Evolutionary conservation across 306 rosid species (phyloP).

Genomic region (Rubus parviflorus): DNA sequence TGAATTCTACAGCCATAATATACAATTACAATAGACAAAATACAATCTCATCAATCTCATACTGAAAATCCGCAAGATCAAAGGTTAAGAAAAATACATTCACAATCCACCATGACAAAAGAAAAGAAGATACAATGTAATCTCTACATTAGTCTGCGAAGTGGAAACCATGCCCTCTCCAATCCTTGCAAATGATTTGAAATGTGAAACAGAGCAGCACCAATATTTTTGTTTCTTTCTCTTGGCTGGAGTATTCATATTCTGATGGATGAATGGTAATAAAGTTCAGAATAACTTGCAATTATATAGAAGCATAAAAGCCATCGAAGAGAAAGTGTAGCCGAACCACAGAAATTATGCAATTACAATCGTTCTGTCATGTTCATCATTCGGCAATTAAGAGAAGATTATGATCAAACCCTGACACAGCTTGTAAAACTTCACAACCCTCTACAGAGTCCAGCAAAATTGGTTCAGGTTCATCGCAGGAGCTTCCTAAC

Average conservation of each 20-base stretch:
- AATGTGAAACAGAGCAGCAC: neutral
- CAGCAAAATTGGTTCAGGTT: slow-evolving; percentile 63
- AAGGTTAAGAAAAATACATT: neutral
- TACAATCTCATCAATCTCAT: neutral
- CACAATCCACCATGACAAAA: neutral
- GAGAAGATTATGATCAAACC: slow-evolving; percentile 83
- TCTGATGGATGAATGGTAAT: slow-evolving; percentile 1
- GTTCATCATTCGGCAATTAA: slow-evolving; percentile 58
- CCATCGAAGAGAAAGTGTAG: neutral
- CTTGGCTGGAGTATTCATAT: neutral
- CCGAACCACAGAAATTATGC: neutral
- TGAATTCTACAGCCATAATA: neutral
- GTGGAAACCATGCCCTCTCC: neutral
- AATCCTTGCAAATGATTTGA: neutral
- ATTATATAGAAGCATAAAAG: neutral
- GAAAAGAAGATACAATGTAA: neutral
- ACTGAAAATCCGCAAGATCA: neutral
- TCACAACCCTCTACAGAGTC: slow-evolving; percentile 61
- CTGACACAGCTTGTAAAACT: slow-evolving; percentile 76
- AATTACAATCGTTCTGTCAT: slow-evolving; percentile 1
- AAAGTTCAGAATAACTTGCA: neutral
- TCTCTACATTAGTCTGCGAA: neutral
- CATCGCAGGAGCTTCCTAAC: slow-evolving; percentile 66
- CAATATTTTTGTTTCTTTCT: neutral
- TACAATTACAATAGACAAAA: neutral